Evolutionary conservation across 2,329 filamentous ascomycete genomes (phyloP).

Genomic region (Cladosporium cucumerinum): DNA sequence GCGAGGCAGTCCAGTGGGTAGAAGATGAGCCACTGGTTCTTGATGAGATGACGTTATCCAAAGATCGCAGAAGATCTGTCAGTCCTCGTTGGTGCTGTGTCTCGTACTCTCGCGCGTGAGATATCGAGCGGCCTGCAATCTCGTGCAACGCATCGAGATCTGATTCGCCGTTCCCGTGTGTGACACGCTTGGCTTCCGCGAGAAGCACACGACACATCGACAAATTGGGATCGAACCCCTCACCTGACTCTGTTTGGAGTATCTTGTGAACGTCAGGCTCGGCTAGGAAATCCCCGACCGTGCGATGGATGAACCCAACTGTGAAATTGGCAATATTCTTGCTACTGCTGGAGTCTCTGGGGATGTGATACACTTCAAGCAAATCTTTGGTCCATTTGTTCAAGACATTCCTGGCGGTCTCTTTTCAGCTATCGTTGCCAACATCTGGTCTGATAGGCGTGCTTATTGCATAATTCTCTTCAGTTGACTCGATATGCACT

Average conservation of each 20-base stretch:
- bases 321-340: not conserved
- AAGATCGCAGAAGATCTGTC: not conserved
- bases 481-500: not conserved
- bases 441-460: not conserved
- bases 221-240: not conserved
- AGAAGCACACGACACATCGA: not conserved
- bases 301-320: not conserved
- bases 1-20: not conserved
- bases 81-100: not conserved
- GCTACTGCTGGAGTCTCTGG: not conserved
- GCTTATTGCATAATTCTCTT: not conserved
- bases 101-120: not conserved
- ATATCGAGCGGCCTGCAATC: not conserved
- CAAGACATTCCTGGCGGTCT: not conserved
- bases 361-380: not conserved
- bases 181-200: not conserved
- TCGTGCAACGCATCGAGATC: not conserved
- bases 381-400: not conserved
- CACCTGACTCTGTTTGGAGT: not conserved
- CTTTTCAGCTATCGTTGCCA: not conserved
- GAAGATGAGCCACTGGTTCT: not conserved
- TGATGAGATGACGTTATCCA: not conserved
- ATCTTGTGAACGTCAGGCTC: not conserved
- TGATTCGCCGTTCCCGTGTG: not conserved
- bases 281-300: not conserved